Evolutionary conservation across 2,329 filamentous ascomycete species (phyloP).

Genomic region (Apiospora kogelbergensis): DNA sequence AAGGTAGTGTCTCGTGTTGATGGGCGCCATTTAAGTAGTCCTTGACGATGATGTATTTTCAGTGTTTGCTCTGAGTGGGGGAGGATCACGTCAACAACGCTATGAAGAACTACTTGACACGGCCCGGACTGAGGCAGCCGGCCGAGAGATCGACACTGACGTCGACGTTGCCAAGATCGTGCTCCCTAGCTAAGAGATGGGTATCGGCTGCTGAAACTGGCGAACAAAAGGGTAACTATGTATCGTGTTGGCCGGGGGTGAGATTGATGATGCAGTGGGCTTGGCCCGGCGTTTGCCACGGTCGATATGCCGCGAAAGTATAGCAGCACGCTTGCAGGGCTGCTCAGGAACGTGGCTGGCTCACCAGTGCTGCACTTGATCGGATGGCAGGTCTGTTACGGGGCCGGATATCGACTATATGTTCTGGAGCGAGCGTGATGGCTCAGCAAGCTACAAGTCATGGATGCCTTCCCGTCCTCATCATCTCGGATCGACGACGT

Average conservation of each 20-base stretch:
- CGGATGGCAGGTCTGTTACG: background rate
- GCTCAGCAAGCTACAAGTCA: background rate
- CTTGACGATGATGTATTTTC: background rate
- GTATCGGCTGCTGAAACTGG: background rate
- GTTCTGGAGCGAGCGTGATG: no score
- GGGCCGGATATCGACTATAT: background rate
- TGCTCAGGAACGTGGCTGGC: background rate
- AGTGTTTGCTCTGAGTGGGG: background rate
- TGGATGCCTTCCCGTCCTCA: constrained; percentile 16
- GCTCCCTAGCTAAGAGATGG: background rate
- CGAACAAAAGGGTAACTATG: background rate
- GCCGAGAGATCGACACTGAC: background rate
- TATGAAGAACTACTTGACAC: background rate
- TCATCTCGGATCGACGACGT: constrained; percentile 31
- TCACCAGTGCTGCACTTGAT: background rate
- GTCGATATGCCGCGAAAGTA: background rate
- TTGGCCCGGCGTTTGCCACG: background rate
- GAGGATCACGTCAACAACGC: background rate
- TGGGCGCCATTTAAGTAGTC: background rate
- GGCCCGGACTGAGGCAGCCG: background rate
- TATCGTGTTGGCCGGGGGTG: background rate
- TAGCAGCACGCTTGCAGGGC: background rate
- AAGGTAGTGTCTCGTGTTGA: background rate
- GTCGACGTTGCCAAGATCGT: background rate
- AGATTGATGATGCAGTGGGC: background rate